Conservation (phyloP, 2,329 filamentous ascomycete genomes). For the Lomentospora prolificans region DNA sequence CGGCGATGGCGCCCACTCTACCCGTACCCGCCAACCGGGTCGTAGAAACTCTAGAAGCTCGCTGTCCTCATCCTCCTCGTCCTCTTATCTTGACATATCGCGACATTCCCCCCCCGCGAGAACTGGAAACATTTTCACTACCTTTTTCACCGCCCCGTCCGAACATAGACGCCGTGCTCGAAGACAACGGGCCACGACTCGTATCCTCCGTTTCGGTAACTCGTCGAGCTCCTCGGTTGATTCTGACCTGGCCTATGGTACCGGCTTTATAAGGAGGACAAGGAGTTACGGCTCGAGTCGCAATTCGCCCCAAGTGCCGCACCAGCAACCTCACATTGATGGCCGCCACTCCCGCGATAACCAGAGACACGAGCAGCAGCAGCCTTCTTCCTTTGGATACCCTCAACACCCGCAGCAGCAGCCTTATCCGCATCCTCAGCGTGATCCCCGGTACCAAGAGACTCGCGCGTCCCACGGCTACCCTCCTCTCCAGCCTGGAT, state of each 20-base stretch:
- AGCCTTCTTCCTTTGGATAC: background rate
- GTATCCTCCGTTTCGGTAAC: conserved; percentile 50
- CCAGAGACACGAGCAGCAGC: background rate
- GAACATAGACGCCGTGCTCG: conserved; percentile 30
- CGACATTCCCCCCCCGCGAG: conserved; percentile 35
- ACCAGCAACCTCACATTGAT: conserved; percentile 2
- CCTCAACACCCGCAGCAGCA: background rate
- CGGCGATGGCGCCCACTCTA: background rate
- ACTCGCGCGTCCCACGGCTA: background rate
- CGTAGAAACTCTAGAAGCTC: conserved; percentile 22
- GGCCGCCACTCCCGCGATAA: background rate
- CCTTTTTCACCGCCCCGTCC: conserved; percentile 54
- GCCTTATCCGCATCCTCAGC: background rate
- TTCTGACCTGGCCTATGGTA: conserved; percentile 59
- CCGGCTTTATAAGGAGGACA: conserved; percentile 41
- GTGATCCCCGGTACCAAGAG: background rate
- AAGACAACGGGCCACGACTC: conserved; percentile 25
- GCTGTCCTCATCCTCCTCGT: conserved; percentile 37
- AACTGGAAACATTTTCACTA: conserved; percentile 44
- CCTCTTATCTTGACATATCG: conserved; percentile 58
- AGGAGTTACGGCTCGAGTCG: conserved; percentile 9
- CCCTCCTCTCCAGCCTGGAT: background rate
- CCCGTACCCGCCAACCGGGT: background rate
- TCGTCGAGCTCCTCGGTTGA: conserved; percentile 60
- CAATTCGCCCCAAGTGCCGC: conserved; percentile 4